A percentile compares a stretch with the other conserved stretches of the same genome.
phyloP scores from a whole-genome alignment of 495 filamentous ascomycete genomes.

The Xylaria telfairii region DNA sequence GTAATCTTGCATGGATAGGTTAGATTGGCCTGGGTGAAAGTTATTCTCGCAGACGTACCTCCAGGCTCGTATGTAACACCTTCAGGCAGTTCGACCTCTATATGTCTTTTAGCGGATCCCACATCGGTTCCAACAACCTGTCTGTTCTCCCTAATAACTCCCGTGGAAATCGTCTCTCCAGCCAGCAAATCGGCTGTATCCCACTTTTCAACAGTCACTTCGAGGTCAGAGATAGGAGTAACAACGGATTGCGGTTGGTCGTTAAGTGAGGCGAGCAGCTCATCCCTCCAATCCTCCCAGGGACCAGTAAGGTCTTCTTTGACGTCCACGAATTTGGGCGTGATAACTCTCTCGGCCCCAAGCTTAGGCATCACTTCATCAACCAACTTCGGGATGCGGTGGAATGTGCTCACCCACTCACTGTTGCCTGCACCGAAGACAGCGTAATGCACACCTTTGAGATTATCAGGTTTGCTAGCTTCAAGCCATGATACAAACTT shows the following conservation, averaged over 20 bases:
- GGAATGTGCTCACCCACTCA: conserved; percentile 71
- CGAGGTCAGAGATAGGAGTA: not conserved
- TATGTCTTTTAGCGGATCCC: conserved; percentile 62
- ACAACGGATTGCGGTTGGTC: not conserved
- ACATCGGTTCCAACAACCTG: conserved; percentile 56
- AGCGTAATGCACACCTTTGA: conserved; percentile 61
- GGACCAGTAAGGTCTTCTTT: conserved; percentile 64
- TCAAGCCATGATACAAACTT: conserved; percentile 70
- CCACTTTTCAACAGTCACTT: conserved; percentile 14
- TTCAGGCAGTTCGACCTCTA: conserved; percentile 64
- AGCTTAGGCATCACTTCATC: conserved; percentile 53
- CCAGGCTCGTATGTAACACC: conserved; percentile 67
- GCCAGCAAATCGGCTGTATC: conserved; percentile 26
- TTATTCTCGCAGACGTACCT: conserved; percentile 17
- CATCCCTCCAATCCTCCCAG: conserved; percentile 65
- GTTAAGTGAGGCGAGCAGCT: conserved; percentile 22
- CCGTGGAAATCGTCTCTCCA: conserved; percentile 30
- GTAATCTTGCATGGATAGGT: conserved; percentile 54
- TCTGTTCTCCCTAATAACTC: conserved; percentile 57
- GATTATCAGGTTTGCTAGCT: conserved; percentile 38
- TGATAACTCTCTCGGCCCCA: conserved; percentile 56
- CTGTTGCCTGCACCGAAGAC: conserved; percentile 62
- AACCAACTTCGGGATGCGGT: conserved; percentile 66
- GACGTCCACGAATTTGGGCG: conserved; percentile 61
- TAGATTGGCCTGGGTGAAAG: not conserved